Percentiles rank a stretch among this genome's conserved stretches.
These are phyloP conservation scores for Phytophthora brassicae DNA, from an alignment of 352 stramenopile genomes.

Conservation along the genomic window DNA sequence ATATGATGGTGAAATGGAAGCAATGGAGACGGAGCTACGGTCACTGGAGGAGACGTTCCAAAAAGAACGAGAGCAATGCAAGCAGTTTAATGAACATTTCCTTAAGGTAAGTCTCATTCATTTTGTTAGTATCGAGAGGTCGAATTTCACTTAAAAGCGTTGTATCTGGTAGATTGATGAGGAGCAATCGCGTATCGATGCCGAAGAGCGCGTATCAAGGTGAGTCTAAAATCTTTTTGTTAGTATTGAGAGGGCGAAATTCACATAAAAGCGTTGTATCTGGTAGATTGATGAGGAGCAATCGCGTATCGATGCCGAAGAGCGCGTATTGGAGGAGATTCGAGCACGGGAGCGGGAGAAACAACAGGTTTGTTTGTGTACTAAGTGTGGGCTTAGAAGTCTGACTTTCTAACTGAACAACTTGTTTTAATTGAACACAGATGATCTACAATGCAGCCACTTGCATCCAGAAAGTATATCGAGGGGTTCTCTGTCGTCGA, in stretches of 20 bases:
- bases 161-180: constrained; percentile 62
- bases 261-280: constrained; percentile 1
- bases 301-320: constrained; percentile 75
- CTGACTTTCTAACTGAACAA: neutral
- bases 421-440: constrained; percentile 27
- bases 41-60: constrained; percentile 44
- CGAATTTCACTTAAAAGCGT: neutral
- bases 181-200: constrained; percentile 82
- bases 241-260: neutral
- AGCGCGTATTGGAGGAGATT: constrained; percentile 72
- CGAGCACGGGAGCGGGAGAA: constrained; percentile 71
- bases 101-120: constrained; percentile 44
- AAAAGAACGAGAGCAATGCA: constrained; percentile 55
- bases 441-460: constrained; percentile 73
- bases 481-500: constrained; percentile 58
- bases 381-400: neutral
- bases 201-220: constrained; percentile 78
- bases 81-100: constrained; percentile 84
- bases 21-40: constrained; percentile 57
- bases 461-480: constrained; percentile 83
- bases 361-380: constrained; percentile 50
- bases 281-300: constrained; percentile 83
- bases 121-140: neutral
- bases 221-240: constrained; percentile 7
- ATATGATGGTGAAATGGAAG: constrained; percentile 77